Percentiles rank a stretch among this genome's conserved stretches.
Evolutionary conservation across 2,329 filamentous ascomycete genomes (phyloP).

Genomic region (Leptodontidium sp.): DNA sequence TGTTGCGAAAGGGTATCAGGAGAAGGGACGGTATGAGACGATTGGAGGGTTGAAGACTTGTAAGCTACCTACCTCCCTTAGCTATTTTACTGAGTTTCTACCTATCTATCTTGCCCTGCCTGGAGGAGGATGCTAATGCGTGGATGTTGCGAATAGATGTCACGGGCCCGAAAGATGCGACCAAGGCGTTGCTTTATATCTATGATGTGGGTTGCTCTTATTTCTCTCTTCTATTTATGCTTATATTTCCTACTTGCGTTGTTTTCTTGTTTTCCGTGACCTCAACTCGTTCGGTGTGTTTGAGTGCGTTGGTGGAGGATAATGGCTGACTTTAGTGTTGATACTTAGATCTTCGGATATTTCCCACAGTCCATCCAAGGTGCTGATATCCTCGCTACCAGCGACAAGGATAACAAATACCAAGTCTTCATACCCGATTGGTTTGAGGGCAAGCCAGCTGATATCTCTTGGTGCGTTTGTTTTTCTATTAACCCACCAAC

Average conservation of each 20-base stretch:
- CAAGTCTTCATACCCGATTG: constrained; percentile 92
- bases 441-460: constrained; percentile 69
- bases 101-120: neutral
- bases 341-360: constrained; percentile 69
- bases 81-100: too few relatives aligned
- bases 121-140: neutral
- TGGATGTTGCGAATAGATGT: constrained; percentile 48
- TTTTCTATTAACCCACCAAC: too few relatives aligned
- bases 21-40: constrained; percentile 64
- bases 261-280: too few relatives aligned
- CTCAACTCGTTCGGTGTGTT: neutral
- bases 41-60: constrained; percentile 64
- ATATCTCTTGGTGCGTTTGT: constrained; percentile 55
- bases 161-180: constrained; percentile 55
- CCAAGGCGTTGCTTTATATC: constrained; percentile 68
- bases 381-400: constrained; percentile 69
- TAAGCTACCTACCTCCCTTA: constrained; percentile 42
- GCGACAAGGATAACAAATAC: constrained; percentile 68
- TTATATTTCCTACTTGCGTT: too few relatives aligned
- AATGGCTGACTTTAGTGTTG: neutral
- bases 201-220: constrained; percentile 51
- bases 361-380: constrained; percentile 75
- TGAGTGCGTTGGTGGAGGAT: neutral
- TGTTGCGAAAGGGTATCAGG: constrained; percentile 61
- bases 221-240: neutral